These are phyloP conservation scores for Podospora comata DNA, from an alignment of 495 filamentous ascomycete genomes.

Conservation along the genomic window DNA sequence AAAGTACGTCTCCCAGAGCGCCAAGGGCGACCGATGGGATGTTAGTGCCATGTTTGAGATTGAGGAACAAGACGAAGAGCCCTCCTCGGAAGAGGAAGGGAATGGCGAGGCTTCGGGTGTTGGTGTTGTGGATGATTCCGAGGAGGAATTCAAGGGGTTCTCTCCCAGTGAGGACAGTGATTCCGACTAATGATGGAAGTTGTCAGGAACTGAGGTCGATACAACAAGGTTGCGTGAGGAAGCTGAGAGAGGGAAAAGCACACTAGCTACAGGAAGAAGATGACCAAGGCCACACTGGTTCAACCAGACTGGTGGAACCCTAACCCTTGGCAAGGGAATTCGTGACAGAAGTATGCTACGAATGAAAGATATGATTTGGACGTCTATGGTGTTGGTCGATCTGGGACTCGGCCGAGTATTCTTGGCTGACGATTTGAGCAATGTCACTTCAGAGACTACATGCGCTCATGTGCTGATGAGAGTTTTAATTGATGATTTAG, in stretches of 20 bases:
- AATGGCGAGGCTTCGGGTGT: constrained; percentile 27
- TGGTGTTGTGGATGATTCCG: constrained; percentile 37
- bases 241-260: too few species aligned
- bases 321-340: too few species aligned
- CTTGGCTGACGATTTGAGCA: constrained; percentile 6
- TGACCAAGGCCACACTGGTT: too few species aligned
- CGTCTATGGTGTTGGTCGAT: not conserved
- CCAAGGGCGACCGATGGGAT: constrained; percentile 92
- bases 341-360: not conserved
- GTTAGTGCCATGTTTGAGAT: constrained; percentile 67
- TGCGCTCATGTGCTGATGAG: not conserved
- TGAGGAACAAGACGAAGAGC: constrained; percentile 41
- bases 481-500: not conserved
- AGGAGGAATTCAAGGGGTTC: constrained; percentile 50
- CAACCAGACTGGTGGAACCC: too few species aligned
- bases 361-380: not conserved
- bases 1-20: constrained; percentile 84
- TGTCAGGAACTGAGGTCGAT: too few species aligned
- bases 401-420: constrained; percentile 1
- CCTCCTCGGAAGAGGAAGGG: constrained; percentile 19
- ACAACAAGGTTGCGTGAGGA: too few species aligned
- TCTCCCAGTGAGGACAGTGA: constrained; percentile 42
- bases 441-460: constrained; percentile 8
- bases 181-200: constrained; percentile 33
- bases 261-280: too few species aligned